A percentile compares a stretch with the other conserved stretches of the same genome.
Conservation (phyloP, 768 basidiomycete species). For the Tephrocybe sp. region DNA sequence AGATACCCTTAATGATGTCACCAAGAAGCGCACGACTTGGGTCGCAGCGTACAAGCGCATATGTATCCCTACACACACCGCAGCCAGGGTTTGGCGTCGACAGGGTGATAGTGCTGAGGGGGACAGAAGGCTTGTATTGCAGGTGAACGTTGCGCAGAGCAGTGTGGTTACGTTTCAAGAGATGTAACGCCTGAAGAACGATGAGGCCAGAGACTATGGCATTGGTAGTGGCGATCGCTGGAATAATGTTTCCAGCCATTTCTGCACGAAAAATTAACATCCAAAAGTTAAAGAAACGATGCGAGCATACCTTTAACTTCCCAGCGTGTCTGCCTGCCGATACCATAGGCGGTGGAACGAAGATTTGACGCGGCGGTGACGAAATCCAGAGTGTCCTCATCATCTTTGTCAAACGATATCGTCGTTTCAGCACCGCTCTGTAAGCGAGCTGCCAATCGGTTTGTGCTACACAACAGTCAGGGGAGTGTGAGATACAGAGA, state of each 20-base stretch:
- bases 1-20: constrained; percentile 65
- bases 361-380: constrained; percentile 95
- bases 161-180: constrained; percentile 65
- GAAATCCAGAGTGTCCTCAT: constrained; percentile 95
- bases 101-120: constrained; percentile 67
- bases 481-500: background rate
- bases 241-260: constrained; percentile 99
- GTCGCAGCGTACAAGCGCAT: constrained; percentile 73
- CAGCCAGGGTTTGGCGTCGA: constrained; percentile 74
- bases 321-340: constrained; percentile 88
- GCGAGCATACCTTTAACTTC: constrained; percentile 80
- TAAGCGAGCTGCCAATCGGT: constrained; percentile 69
- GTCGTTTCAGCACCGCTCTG: constrained; percentile 56
- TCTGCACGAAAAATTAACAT: constrained; percentile 45
- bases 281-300: background rate
- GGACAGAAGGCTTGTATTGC: constrained; percentile 75
- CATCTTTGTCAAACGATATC: constrained; percentile 96
- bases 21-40: constrained; percentile 64
- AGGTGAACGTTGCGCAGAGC: constrained; percentile 72
- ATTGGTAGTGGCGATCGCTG: constrained; percentile 98
- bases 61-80: constrained; percentile 85
- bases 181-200: constrained; percentile 86
- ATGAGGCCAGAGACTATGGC: constrained; percentile 95
- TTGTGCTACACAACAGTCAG: constrained; percentile 51
- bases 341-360: constrained; percentile 87